Base-by-base conservation (phyloP, 2,329 filamentous ascomycete species). In the Cordyceps fumosorosea region DNA sequence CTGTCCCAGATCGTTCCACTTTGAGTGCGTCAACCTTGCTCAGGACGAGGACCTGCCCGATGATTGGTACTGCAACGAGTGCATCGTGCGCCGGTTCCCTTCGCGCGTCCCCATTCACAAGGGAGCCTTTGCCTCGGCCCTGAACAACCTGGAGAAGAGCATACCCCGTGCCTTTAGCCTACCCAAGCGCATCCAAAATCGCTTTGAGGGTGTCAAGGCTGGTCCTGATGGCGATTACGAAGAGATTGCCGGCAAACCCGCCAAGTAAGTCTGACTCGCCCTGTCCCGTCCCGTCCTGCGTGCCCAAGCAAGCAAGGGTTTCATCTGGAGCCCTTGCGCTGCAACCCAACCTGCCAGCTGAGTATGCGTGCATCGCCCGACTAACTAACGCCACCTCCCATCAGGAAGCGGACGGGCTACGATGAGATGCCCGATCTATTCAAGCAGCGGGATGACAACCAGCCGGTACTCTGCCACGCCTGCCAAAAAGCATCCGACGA, bases 1-100 rank as follows among this genome's bases (percentile, higher is more conserved):
- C 65, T 99, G 95, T 77, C 85, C 88, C 64, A 86, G 91, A 67
- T 91, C 93, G 6, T 97, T 96, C 76, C 95, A 98, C 75, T 91
- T 95, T 72, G 82, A 85, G 64, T 98, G 95, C 73, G 85, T 95
- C 67, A 89, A 96, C 74, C 92, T 93, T 65, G 89, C 91, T 45
- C 79, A 91, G 67, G 81, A 86, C 61, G 82, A 84, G 56, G 80
- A 81, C 60, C 79, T 88, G 63, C 87, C 88, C 12, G 86, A 90
- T 63, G 89, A 91, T 69, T 98, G 92, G 90, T 95, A 84, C 74
- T 98, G 93, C 77, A 89, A 90, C 69, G 82, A 84, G 66, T 93
- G 89, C 73, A 76, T 82, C 60, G 79, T 81, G 63, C 76, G 74
- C 61, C 77, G 78, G 60, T 78, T 78, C 66, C 81, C 78, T 56